Evolutionary conservation across 1,139 yeast species (phyloP), one percentile per base, ranked within the genome.

Genomic region (Geotrichum klebahnii): DNA sequence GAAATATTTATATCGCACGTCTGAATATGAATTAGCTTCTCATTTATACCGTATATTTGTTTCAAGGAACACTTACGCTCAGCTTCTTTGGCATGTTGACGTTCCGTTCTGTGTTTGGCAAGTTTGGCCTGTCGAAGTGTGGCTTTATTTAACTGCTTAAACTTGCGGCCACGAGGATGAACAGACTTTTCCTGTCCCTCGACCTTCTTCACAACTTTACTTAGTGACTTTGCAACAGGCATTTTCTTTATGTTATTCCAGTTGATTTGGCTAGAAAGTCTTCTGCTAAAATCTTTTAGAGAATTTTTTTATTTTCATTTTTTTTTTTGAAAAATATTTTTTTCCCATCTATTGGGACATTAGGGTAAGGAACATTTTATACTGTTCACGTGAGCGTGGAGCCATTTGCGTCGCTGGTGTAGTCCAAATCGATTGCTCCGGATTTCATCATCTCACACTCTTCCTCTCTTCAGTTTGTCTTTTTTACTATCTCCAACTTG

Each of bases 121-220:
- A 90, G 71, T 65, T 84, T 86, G 45, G 76, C 76, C 56, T 88
- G 94, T 66, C 97, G 77, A 43, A 88, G 70, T 1, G 94, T 80
- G n/a, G 97, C 97, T 56, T 94, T 74, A 54, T 82, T 83, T 51
- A 90, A 71, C 66, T 85, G 89, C 66, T 84, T 84, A 68, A 87
- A 84, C 67, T 87, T 89, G 51, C 97, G 77, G 5, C 97, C 96
- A 62, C 83, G 84, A 36, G 95, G 89, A 66, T 90, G 97, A 58
- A 90, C 75, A 10, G 65, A 61, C 24, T 65, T 64, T 51, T 70
- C 70, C 10, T 72, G 68, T 17, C 82, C 81, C 41, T 79, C 80
- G 43, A 81, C 73, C 65, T 79, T 78, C 69, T 85, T 85, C 59
- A 80, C 77, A 40, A 90, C 85, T 66, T 88, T 89, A 22, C 75